Evolutionary conservation across 2,329 filamentous ascomycete genomes (phyloP).

Genomic region (Neofusicoccum ribis): DNA sequence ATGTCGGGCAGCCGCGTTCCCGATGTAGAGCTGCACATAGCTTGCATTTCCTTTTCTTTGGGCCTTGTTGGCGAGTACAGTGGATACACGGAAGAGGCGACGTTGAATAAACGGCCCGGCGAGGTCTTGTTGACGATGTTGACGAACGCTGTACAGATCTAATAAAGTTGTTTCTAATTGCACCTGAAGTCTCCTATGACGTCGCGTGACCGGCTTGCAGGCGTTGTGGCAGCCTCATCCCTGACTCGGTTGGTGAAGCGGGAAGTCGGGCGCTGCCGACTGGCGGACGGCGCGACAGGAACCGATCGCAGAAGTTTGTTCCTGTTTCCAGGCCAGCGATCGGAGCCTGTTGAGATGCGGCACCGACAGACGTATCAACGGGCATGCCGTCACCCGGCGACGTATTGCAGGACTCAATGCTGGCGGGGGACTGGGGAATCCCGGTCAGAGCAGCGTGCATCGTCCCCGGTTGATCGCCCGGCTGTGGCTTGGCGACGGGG

Average conservation of each 20-base stretch:
- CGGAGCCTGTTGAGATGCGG: background rate
- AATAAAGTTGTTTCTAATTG: constrained; percentile 1
- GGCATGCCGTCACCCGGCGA: background rate
- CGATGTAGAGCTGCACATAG: background rate
- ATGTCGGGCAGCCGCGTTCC: background rate
- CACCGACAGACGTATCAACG: background rate
- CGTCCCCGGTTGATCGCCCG: constrained; percentile 18
- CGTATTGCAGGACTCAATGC: background rate
- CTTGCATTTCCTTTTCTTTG: background rate
- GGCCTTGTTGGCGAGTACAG: background rate
- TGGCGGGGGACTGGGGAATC: constrained; percentile 1
- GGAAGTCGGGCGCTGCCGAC: background rate
- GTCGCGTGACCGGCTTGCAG: background rate
- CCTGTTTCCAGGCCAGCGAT: background rate
- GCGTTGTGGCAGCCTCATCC: background rate
- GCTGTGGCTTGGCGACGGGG: constrained; percentile 16
- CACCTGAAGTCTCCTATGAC: background rate
- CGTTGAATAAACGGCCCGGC: constrained; percentile 3
- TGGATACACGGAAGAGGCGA: background rate
- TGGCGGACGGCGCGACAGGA: background rate
- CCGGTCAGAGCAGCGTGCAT: constrained; percentile 5
- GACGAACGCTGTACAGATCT: constrained; percentile 2
- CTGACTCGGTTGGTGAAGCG: background rate
- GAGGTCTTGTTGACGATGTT: constrained; percentile 3
- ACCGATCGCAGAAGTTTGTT: background rate